These are phyloP conservation scores for Phialocephala subalpina DNA, from an alignment of 2,329 filamentous ascomycete species.

Conservation along the genomic window DNA sequence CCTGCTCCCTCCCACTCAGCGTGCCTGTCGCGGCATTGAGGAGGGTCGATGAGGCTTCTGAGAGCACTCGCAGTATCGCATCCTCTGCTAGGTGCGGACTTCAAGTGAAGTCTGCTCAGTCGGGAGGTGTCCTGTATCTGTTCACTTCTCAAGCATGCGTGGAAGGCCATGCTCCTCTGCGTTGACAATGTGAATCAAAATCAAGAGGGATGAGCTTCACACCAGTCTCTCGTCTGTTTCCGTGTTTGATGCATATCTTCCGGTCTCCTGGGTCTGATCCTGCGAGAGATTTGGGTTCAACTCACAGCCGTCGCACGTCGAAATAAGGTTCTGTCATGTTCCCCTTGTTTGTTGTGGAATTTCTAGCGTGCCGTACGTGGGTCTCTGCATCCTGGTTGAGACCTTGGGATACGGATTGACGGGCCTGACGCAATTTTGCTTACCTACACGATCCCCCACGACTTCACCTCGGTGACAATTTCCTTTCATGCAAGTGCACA, in stretches of 20 bases:
- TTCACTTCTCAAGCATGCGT: not conserved
- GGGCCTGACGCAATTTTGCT: slow-evolving; percentile 23
- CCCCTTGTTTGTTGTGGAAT: slow-evolving; percentile 7
- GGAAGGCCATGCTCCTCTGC: not conserved
- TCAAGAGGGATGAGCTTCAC: not conserved
- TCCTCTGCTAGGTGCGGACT: not conserved
- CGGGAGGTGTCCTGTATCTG: not conserved
- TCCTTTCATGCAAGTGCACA: not conserved
- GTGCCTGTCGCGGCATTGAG: not conserved
- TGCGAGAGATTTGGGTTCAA: not conserved
- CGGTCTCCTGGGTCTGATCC: not conserved
- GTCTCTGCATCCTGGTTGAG: slow-evolving; percentile 12
- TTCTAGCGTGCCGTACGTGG: slow-evolving; percentile 17
- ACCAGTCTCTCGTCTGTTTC: not conserved
- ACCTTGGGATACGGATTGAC: slow-evolving; percentile 14
- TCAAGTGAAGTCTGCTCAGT: slow-evolving; percentile 5
- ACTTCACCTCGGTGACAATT: not conserved
- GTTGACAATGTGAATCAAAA: not conserved
- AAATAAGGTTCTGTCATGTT: slow-evolving; percentile 28
- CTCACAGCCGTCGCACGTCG: slow-evolving; percentile 9
- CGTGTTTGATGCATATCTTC: not conserved
- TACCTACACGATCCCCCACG: slow-evolving; percentile 11
- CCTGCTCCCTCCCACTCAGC: not conserved
- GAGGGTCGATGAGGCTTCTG: not conserved
- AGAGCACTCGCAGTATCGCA: not conserved